phyloP scores from a whole-genome alignment of 129 eudicot genomes.

The Dittrichia graveolens region DNA sequence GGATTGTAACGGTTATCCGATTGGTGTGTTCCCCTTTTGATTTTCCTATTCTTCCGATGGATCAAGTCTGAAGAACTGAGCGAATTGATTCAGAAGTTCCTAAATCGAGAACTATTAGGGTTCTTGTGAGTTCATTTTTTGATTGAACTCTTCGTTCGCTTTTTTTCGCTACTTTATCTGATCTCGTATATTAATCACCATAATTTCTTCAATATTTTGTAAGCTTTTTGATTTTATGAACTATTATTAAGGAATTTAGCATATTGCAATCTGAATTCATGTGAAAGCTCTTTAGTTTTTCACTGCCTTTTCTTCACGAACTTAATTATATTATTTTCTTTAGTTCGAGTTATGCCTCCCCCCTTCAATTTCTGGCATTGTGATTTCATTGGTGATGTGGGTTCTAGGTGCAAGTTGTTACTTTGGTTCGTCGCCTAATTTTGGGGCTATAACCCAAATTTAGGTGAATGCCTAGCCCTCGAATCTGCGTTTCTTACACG shows the following conservation, averaged over 20 bases:
- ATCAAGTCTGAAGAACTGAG: not conserved
- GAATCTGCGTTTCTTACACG: not conserved
- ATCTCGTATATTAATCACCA: not conserved
- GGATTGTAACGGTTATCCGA: not conserved
- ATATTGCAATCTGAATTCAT: not conserved
- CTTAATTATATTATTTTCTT: not conserved
- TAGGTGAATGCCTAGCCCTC: not conserved
- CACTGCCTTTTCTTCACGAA: not conserved
- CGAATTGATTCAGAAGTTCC: slow-evolving; percentile 12
- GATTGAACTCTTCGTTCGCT: slow-evolving; percentile 24
- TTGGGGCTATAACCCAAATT: slow-evolving; percentile 21
- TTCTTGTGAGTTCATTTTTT: slow-evolving; percentile 36
- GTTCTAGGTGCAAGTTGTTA: slow-evolving; percentile 15
- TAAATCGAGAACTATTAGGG: slow-evolving; percentile 25
- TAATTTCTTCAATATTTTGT: not conserved
- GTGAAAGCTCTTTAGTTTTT: not conserved
- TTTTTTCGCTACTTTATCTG: slow-evolving; percentile 16
- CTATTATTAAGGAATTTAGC: slow-evolving; percentile 13
- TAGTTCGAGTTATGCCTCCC: slow-evolving; percentile 5
- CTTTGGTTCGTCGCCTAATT: slow-evolving; percentile 22
- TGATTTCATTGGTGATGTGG: not conserved
- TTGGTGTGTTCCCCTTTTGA: not conserved
- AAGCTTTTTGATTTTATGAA: slow-evolving; percentile 4
- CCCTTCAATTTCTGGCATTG: slow-evolving; percentile 24
- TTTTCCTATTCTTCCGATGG: not conserved